Evolutionary conservation across 345 rosid genomes (phyloP).

Genomic region (Mallotus nudiflorus): DNA sequence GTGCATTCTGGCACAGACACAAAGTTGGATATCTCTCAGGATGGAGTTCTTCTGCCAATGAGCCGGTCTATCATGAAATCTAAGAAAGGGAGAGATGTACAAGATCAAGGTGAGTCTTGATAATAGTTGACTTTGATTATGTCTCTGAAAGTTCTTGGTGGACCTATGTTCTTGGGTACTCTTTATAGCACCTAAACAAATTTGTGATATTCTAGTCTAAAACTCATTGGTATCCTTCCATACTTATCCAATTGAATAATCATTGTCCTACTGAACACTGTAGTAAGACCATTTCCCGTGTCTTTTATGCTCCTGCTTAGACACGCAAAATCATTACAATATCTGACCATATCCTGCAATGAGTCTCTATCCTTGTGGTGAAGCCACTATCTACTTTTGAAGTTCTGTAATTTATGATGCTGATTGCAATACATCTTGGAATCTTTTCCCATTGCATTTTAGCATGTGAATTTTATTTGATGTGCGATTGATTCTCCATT

Average conservation of each 20-base stretch:
- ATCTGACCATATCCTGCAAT: neutral
- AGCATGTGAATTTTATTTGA: neutral
- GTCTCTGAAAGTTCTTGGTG: neutral
- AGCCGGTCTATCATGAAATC: constrained; percentile 50
- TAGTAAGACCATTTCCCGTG: constrained; percentile 2
- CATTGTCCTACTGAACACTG: neutral
- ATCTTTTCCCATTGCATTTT: neutral
- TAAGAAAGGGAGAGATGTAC: constrained; percentile 49
- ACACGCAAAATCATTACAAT: neutral
- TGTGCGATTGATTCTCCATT: neutral
- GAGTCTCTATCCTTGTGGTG: constrained; percentile 1
- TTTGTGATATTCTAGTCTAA: neutral
- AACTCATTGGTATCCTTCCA: neutral
- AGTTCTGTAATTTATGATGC: neutral
- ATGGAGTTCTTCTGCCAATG: constrained; percentile 70
- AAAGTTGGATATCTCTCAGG: constrained; percentile 58
- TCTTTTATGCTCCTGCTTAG: too few species aligned
- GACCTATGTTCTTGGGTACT: neutral
- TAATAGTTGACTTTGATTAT: neutral
- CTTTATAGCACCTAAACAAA: neutral
- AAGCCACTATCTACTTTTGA: neutral
- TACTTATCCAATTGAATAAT: neutral
- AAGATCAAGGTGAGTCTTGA: constrained; percentile 52
- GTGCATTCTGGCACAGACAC: constrained; percentile 64
- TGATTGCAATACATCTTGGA: constrained; percentile 1